Evolutionary conservation across 2,329 filamentous ascomycete species (phyloP), one percentile per base, ranked within the genome.

Genomic region (Madurella mycetomatis): DNA sequence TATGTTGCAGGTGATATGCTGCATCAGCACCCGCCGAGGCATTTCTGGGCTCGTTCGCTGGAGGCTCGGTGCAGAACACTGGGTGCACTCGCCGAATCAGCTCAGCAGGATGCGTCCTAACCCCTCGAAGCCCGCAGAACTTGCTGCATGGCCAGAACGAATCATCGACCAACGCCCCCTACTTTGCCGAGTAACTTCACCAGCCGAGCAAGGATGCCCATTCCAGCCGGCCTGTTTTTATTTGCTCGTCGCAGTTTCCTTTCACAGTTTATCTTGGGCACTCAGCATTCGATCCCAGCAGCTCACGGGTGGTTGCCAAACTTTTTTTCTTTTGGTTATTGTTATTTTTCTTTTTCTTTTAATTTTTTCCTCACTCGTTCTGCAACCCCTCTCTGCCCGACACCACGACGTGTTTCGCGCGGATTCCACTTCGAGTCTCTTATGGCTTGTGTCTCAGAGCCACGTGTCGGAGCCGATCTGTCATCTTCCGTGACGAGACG

Each of bases 51-150:
- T 16, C n/a, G 40, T 32, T 16, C 32, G 41, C 45, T 34, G 49
- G 46, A 45, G 48, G 39, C 47, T 54, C 5, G 54, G 37, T 61
- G 59, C 60, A 60, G 48, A 48, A 46, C 37, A 47, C 43, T 18
- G 53, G 45, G 48, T 55, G 40, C 51, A 45, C 34, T 47, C 53
- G 57, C 54, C 62, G 58, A 62, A 63, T 63, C 60, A 62, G 54
- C 57, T 49, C 55, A 44, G 30, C 51, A 57, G 53, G 40, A 55
- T 51, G 47, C 52, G 31, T 15, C 43, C 13, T 47, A 15, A 19
- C 34, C 41, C 44, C 25, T 56, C 55, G 45, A 60, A 51, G 47
- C 34, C 37, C 51, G 30, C 34, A 37, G 13, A 37, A 11, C 34
- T 43, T 48, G 54, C 54, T 50, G 47, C 43, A 53, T 13, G 12